Base-by-base conservation (phyloP, 2,329 filamentous ascomycete genomes). In the Fusarium lyarnte region DNA sequence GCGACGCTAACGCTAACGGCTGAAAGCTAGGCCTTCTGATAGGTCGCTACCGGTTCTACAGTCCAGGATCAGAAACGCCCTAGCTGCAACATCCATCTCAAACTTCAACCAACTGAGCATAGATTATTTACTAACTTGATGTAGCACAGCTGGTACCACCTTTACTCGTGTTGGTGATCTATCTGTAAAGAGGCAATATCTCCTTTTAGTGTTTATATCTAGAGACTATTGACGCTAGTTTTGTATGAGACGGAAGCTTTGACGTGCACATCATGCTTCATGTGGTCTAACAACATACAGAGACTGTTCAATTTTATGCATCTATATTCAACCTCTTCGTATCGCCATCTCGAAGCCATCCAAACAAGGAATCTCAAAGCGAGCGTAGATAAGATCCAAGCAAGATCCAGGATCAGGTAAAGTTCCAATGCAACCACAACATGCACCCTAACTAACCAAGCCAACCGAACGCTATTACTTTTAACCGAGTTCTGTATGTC, bases 1-100 rank as follows among this genome's bases (percentile, higher is more conserved):
- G 54, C 64, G 58, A 66, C 69, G 70, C 61, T 72, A 73, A 58
- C 51, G 54, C 31, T 31, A 31, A 31, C 65, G 70, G 69, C 52
- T 55, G 38, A 29, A 42, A n/a, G 25, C 25, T 23, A 35, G 29
- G 21, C 35, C 25, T 16, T 43, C 35, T 62, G 53, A 73, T 73
- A 70, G 70, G 70, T 11, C 21, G 36, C 38, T 70, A 29, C 23
- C 13, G 23, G 47, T 21, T 35, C 35, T 53, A n/a, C 29, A 58
- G 29, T 17, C 65, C 39, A 57, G 69, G 66, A 60, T 69, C 43
- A 38, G 60, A 58, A 73, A 41, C 43, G 35, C 35, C 38, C 54
- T 54, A 46, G 66, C 36, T 66, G 38, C 33, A 42, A 46, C 43
- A 53, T 39, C 49, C 49, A 60, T 65, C 41, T 70, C 46, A 47